Percentiles rank a stretch among this genome's conserved stretches.
Conservation (phyloP, 208 protist species). For the Hexamita inflata region DNA sequence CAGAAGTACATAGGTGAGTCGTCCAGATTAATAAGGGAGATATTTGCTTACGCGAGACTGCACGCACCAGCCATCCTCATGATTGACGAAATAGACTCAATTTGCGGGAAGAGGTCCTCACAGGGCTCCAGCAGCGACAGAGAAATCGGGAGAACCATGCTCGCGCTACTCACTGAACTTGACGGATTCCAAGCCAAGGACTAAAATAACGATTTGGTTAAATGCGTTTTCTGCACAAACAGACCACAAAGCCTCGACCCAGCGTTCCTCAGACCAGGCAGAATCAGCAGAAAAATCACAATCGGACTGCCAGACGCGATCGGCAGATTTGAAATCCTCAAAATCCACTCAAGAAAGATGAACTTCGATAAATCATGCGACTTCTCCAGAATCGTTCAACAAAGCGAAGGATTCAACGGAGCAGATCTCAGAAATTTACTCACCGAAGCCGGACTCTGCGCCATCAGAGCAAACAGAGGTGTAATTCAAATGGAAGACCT, state of each 20-base stretch:
- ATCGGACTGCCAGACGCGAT: conserved; percentile 33
- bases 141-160: conserved; percentile 36
- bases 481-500: conserved; percentile 19
- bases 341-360: conserved; percentile 32
- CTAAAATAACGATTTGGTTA: neutral
- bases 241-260: conserved; percentile 33
- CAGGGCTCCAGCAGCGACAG: conserved; percentile 14
- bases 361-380: conserved; percentile 12
- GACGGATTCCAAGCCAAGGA: conserved; percentile 33
- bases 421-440: conserved; percentile 35
- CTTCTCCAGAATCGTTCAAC: conserved; percentile 17
- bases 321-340: conserved; percentile 32
- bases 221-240: conserved; percentile 35
- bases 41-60: conserved; percentile 98
- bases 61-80: conserved; percentile 59
- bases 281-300: conserved; percentile 30
- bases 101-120: conserved; percentile 22
- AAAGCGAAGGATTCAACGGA: conserved; percentile 37
- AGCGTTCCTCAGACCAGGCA: conserved; percentile 24
- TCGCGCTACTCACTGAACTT: conserved; percentile 37
- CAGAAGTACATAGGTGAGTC: conserved; percentile 91
- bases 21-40: conserved; percentile 95
- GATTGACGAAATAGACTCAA: conserved; percentile 42
- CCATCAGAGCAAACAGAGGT: conserved; percentile 16
- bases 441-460: conserved; percentile 35